Conservation (phyloP, 2,329 filamentous ascomycete species). For the Dothideomycetes sp. region DNA sequence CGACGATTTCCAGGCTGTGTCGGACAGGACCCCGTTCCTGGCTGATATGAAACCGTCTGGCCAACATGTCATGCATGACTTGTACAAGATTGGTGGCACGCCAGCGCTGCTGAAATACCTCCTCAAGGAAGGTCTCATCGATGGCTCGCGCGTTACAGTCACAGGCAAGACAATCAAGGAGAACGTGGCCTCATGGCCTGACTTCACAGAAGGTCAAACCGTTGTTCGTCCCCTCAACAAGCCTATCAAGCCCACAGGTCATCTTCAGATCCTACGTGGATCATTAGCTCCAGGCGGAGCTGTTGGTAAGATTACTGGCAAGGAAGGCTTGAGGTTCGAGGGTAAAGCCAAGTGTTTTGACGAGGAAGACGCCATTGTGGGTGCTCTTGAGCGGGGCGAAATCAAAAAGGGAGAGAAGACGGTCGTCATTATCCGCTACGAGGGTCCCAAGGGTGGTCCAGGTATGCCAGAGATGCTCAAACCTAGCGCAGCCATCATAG, state of each 20-base stretch:
- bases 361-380: slow-evolving; percentile 57
- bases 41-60: slow-evolving; percentile 42
- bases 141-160: slow-evolving; percentile 37
- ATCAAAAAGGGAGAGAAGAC: slow-evolving; percentile 69
- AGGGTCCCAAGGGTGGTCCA: slow-evolving; percentile 81
- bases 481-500: slow-evolving; percentile 83
- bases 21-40: slow-evolving; percentile 39
- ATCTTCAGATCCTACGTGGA: slow-evolving; percentile 62
- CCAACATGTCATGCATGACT: slow-evolving; percentile 48
- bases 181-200: slow-evolving; percentile 43
- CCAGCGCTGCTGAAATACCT: slow-evolving; percentile 40
- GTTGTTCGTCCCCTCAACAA: slow-evolving; percentile 59
- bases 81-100: slow-evolving; percentile 42
- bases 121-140: slow-evolving; percentile 36
- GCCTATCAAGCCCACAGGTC: slow-evolving; percentile 60
- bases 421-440: slow-evolving; percentile 65
- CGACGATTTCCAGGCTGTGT: slow-evolving; percentile 41
- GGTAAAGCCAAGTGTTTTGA: slow-evolving; percentile 63
- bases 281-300: slow-evolving; percentile 58
- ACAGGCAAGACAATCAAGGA: slow-evolving; percentile 39
- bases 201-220: slow-evolving; percentile 57
- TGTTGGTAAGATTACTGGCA: slow-evolving; percentile 68
- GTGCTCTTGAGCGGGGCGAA: slow-evolving; percentile 53
- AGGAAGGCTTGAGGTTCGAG: slow-evolving; percentile 57
- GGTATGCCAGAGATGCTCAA: slow-evolving; percentile 95